phyloP scores from a whole-genome alignment of 805 yeast species.

The Spathaspora boniae region DNA sequence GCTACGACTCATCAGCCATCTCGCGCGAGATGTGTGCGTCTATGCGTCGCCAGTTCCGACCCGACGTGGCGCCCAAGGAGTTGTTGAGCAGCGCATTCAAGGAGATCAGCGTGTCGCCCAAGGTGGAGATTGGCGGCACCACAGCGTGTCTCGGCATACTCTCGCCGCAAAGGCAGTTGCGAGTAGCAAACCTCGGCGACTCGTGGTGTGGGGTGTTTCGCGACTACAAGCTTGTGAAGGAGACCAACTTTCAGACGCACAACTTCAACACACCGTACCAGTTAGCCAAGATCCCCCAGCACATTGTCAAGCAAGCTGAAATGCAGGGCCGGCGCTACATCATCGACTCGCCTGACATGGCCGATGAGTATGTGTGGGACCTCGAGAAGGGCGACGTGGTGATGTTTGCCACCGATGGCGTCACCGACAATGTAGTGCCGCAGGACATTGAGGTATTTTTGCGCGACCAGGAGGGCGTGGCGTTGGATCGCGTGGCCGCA shows the following conservation, averaged over 20 bases:
- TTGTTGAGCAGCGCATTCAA: constrained; percentile 57
- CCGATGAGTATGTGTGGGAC: constrained; percentile 65
- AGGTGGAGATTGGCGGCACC: constrained; percentile 86
- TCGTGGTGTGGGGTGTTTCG: constrained; percentile 92
- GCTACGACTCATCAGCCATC: constrained; percentile 85
- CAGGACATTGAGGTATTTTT: constrained; percentile 70
- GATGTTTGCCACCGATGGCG: constrained; percentile 90
- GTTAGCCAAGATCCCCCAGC: constrained; percentile 75
- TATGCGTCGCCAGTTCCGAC: constrained; percentile 39
- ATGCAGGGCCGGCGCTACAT: constrained; percentile 59
- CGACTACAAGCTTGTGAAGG: constrained; percentile 52
- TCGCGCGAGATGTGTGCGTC: constrained; percentile 71
- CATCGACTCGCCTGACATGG: constrained; percentile 64
- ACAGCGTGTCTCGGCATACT: constrained; percentile 85
- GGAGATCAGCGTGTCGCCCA: constrained; percentile 48
- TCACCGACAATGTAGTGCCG: constrained; percentile 76
- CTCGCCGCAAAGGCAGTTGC: constrained; percentile 51
- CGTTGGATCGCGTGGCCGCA: constrained; percentile 45
- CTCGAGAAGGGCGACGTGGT: constrained; percentile 71
- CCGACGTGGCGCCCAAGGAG: constrained; percentile 34
- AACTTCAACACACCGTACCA: constrained; percentile 92
- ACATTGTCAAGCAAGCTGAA: constrained; percentile 51
- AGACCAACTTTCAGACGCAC: constrained; percentile 77
- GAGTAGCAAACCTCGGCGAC: constrained; percentile 85
- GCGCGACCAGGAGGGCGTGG: constrained; percentile 42